phyloP scores from a whole-genome alignment of 1,139 yeast species.

The Sugiyamaella paludigena region DNA sequence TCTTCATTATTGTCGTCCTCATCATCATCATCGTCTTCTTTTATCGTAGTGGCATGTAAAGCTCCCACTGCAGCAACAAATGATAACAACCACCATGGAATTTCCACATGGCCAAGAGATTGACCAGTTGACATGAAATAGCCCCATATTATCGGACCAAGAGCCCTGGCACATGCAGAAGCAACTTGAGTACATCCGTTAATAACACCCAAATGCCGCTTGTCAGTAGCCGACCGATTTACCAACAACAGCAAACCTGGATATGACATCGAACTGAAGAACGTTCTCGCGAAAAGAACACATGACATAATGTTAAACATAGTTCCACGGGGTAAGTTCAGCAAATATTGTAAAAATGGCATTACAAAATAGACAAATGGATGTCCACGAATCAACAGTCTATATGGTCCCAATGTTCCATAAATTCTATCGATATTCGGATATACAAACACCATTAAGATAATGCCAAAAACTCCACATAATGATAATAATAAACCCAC shows the following conservation, averaged over 20 bases:
- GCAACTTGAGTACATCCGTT: conserved; percentile 39
- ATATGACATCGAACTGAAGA: conserved; percentile 28
- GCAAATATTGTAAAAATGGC: conserved; percentile 51
- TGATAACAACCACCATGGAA: conserved; percentile 52
- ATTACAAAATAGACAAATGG: conserved; percentile 50
- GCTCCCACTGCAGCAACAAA: conserved; percentile 29
- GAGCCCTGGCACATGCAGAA: conserved; percentile 53
- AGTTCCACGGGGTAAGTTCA: conserved; percentile 14
- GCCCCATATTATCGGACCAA: conserved; percentile 63
- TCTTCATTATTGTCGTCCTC: conserved; percentile 16
- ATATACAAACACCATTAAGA: conserved; percentile 50
- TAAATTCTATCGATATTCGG: conserved; percentile 55
- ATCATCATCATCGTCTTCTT: conserved; percentile 35
- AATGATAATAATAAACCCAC: conserved; percentile 56
- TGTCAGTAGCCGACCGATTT: conserved; percentile 35
- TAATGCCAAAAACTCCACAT: conserved; percentile 57
- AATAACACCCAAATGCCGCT: conserved; percentile 34
- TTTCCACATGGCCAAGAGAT: conserved; percentile 44
- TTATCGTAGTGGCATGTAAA: conserved; percentile 39
- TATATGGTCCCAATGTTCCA: conserved; percentile 48
- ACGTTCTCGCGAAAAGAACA: conserved; percentile 21
- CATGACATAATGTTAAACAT: conserved; percentile 14
- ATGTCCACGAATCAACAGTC: conserved; percentile 44
- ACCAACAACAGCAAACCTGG: conserved; percentile 34
- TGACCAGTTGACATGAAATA: conserved; percentile 51